Percentiles rank a stretch among this genome's conserved stretches.
These are phyloP conservation scores for Trichoderma afroharzianum DNA, from an alignment of 2,329 filamentous ascomycete genomes.

Conservation along the genomic window DNA sequence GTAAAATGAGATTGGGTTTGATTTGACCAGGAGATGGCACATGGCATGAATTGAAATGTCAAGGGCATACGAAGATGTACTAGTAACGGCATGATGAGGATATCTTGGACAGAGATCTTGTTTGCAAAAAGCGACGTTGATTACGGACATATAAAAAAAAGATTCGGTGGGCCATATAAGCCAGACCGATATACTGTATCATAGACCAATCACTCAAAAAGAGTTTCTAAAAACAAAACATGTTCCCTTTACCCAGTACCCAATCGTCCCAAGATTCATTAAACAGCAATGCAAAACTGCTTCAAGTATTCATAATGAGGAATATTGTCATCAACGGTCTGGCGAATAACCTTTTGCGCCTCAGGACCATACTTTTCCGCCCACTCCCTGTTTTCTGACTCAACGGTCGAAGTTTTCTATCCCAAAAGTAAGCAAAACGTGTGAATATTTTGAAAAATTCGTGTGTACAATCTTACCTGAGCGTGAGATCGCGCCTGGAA, in stretches of 20 bases:
- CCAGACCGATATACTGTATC: conserved; percentile 9
- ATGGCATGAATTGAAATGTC: background rate
- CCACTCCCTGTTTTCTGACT: conserved; percentile 70
- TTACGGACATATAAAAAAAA: background rate
- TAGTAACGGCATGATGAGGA: background rate
- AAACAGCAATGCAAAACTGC: conserved; percentile 66
- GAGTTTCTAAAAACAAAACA: background rate
- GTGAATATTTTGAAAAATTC: background rate
- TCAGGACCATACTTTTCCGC: conserved; percentile 69
- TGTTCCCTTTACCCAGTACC: background rate
- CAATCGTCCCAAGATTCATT: conserved; percentile 14
- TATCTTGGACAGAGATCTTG: background rate
- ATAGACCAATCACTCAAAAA: conserved; percentile 3
- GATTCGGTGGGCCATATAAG: background rate
- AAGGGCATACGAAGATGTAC: background rate
- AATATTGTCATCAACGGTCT: conserved; percentile 68
- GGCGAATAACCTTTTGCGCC: conserved; percentile 64
- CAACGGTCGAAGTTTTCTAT: conserved; percentile 60
- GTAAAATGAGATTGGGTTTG: background rate
- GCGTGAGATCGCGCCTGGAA: conserved; percentile 67
- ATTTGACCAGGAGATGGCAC: background rate
- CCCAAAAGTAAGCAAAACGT: background rate
- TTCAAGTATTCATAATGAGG: conserved; percentile 78
- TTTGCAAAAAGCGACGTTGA: conserved; percentile 11
- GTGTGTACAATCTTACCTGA: conserved; percentile 43